A percentile compares a stretch with the other conserved stretches of the same genome.
phyloP scores from a whole-genome alignment of 2,329 filamentous ascomycete species.

The Colletotrichum lupini region DNA sequence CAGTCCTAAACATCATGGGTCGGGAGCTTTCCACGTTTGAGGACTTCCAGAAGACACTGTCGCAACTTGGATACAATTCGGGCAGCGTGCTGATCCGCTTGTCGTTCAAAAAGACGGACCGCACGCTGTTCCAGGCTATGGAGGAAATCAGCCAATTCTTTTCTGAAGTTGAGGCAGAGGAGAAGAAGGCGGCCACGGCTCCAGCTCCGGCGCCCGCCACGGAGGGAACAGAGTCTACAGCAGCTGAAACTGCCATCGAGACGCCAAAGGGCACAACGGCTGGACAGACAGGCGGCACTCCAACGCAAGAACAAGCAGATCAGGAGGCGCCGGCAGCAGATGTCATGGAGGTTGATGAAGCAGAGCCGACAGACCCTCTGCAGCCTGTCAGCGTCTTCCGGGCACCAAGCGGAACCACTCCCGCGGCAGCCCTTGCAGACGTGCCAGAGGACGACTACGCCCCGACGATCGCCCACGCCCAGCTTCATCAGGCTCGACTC shows the following conservation, averaged over 20 bases:
- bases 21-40: slow-evolving; percentile 80
- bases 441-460: slow-evolving; percentile 81
- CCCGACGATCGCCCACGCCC: slow-evolving; percentile 80
- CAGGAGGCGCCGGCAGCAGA: slow-evolving; percentile 28
- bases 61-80: slow-evolving; percentile 86
- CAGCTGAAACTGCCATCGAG: slow-evolving; percentile 20
- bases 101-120: slow-evolving; percentile 79
- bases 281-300: not conserved
- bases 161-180: slow-evolving; percentile 56
- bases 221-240: slow-evolving; percentile 28
- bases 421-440: slow-evolving; percentile 75
- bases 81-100: slow-evolving; percentile 85
- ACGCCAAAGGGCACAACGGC: not conserved
- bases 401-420: slow-evolving; percentile 79
- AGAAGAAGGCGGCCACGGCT: slow-evolving; percentile 36
- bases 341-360: slow-evolving; percentile 43
- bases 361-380: slow-evolving; percentile 46
- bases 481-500: slow-evolving; percentile 77
- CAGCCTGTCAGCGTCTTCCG: slow-evolving; percentile 78
- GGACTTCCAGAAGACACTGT: slow-evolving; percentile 89
- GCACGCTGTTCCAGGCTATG: slow-evolving; percentile 88
- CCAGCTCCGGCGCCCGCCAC: slow-evolving; percentile 20
- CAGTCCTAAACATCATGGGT: slow-evolving; percentile 85
- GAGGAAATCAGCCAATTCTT: slow-evolving; percentile 82
- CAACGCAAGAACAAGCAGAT: not conserved